phyloP scores from a whole-genome alignment of 768 basidiomycete species.

The Kwoniella sp. region DNA sequence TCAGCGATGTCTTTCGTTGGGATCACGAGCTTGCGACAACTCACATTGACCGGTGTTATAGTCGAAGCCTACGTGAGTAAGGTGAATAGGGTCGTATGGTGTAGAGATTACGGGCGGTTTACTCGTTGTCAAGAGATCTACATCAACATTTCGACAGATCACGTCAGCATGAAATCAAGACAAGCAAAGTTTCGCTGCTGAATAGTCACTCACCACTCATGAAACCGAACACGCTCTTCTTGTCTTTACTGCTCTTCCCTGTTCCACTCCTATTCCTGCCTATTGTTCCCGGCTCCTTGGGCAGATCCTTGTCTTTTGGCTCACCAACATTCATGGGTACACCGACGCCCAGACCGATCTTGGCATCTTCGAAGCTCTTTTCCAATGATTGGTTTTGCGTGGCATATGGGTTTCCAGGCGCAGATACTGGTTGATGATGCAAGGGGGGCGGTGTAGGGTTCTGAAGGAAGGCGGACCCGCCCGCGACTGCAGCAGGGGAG shows the following conservation, averaged over 20 bases:
- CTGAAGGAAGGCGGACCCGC: conserved; percentile 20
- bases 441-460: conserved; percentile 36
- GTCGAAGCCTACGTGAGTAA: conserved; percentile 99
- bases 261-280: conserved; percentile 50
- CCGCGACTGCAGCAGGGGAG: conserved; percentile 2
- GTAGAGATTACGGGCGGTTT: conserved; percentile 79
- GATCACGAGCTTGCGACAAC: conserved; percentile 6
- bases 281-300: conserved; percentile 45
- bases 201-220: conserved; percentile 44
- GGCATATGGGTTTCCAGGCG: conserved; percentile 44
- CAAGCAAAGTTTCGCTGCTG: background rate
- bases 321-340: conserved; percentile 40
- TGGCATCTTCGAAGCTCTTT: conserved; percentile 42
- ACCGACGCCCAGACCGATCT: conserved; percentile 40
- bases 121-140: conserved; percentile 51
- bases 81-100: conserved; percentile 97
- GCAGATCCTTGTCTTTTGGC: conserved; percentile 49
- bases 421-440: conserved; percentile 44
- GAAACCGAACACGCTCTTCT: conserved; percentile 56
- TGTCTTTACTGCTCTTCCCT: conserved; percentile 53
- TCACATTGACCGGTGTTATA: conserved; percentile 89
- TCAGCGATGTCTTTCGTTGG: background rate
- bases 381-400: conserved; percentile 25
- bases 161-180: conserved; percentile 2
- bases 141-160: background rate